Evolutionary conservation across 192 early-diverging fungal genomes (phyloP).

Genomic region (Podochytrium sp.): DNA sequence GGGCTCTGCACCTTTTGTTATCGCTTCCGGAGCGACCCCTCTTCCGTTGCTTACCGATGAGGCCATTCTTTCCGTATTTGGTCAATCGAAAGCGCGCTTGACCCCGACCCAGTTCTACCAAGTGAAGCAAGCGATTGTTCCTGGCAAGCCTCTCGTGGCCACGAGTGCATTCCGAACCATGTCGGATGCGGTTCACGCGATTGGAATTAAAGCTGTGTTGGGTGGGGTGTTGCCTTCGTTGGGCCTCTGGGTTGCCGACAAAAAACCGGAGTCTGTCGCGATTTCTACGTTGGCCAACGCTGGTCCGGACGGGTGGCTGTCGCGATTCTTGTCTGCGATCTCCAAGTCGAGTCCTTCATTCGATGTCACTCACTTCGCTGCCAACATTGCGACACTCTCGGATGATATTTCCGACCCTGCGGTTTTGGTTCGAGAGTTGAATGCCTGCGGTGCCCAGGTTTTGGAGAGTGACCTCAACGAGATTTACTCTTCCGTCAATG

Average conservation of each 20-base stretch:
- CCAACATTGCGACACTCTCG: not conserved
- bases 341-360: constrained; percentile 7
- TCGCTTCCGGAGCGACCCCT: not conserved
- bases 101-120: constrained; percentile 9
- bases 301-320: constrained; percentile 18
- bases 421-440: not conserved
- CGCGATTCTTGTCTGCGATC: not conserved
- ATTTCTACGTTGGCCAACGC: not conserved
- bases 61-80: constrained; percentile 4
- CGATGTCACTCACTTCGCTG: constrained; percentile 13
- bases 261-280: not conserved
- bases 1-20: not conserved
- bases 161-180: constrained; percentile 15
- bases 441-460: not conserved
- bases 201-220: constrained; percentile 7
- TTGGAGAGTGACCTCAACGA: not conserved
- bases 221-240: constrained; percentile 7
- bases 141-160: constrained; percentile 22
- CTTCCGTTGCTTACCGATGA: constrained; percentile 21
- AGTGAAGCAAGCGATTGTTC: constrained; percentile 25
- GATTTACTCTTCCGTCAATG: not conserved
- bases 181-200: constrained; percentile 10
- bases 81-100: not conserved
- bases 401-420: no score
- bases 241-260: constrained; percentile 23